Evolutionary conservation across 2,329 filamentous ascomycete species (phyloP).

Genomic region (Trichoderma brevicompactum): DNA sequence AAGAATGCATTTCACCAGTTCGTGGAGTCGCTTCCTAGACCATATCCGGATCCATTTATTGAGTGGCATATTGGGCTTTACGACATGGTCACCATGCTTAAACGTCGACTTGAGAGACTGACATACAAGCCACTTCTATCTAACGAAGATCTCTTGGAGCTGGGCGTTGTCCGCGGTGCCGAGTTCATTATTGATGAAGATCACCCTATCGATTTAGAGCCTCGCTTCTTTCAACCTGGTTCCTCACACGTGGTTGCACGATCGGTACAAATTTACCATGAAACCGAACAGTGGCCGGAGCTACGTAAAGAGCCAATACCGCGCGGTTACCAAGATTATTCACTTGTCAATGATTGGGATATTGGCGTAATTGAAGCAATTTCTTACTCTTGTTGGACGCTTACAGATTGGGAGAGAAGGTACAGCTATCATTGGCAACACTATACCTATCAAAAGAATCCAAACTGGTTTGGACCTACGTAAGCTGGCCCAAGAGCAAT

Average conservation of each 20-base stretch:
- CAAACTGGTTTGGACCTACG: neutral
- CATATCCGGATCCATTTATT: neutral
- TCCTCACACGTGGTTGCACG: neutral
- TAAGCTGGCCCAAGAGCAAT: neutral
- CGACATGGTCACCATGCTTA: neutral
- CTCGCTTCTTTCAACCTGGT: neutral
- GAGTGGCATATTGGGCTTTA: constrained; percentile 13
- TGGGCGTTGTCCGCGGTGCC: neutral
- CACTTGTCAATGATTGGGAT: too few relatives aligned
- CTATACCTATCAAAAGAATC: neutral
- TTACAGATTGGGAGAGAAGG: neutral
- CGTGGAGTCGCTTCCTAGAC: neutral
- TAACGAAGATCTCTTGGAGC: neutral
- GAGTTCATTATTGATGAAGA: constrained; percentile 8
- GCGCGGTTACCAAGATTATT: too few relatives aligned
- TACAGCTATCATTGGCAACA: too few relatives aligned
- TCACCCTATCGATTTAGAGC: neutral
- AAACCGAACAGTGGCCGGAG: too few relatives aligned
- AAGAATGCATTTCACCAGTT: neutral
- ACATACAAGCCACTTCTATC: neutral
- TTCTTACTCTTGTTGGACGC: neutral
- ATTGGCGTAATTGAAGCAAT: too few relatives aligned
- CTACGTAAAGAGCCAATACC: too few relatives aligned
- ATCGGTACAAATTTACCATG: neutral
- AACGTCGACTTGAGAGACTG: neutral